phyloP scores from a whole-genome alignment of 257 asterid species.

The Phtheirospermum japonicum region DNA sequence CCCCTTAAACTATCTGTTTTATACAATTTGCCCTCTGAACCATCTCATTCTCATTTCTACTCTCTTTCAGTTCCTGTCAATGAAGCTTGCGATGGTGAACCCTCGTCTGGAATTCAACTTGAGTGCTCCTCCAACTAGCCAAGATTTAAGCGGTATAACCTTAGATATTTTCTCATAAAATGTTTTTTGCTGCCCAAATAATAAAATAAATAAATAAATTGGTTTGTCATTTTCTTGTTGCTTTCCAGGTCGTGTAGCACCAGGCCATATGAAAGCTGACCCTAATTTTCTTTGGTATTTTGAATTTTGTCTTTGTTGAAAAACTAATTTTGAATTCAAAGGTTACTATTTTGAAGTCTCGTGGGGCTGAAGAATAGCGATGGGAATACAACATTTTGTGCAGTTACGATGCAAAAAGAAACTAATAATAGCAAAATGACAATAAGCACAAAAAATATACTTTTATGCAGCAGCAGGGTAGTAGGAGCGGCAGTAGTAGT shows the following conservation, averaged over 20 bases:
- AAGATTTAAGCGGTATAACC: slow-evolving; percentile 58
- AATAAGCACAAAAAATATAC: not conserved
- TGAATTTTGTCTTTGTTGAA: too few relatives aligned
- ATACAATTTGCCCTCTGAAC: too few relatives aligned
- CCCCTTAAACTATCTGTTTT: not conserved
- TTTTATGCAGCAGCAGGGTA: not conserved
- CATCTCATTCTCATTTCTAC: slow-evolving; percentile 17
- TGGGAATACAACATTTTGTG: slow-evolving; percentile 1
- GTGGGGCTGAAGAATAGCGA: too few relatives aligned
- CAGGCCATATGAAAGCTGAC: slow-evolving; percentile 62
- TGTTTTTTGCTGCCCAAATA: too few relatives aligned
- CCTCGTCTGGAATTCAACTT: slow-evolving; percentile 70
- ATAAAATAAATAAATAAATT: not conserved
- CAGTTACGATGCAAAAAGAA: not conserved
- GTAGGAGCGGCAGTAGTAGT: too few relatives aligned
- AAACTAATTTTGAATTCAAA: too few relatives aligned
- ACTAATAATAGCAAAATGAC: not conserved
- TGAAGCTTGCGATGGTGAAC: slow-evolving; percentile 97
- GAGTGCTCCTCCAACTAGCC: slow-evolving; percentile 44
- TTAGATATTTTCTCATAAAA: not conserved
- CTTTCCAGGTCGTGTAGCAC: slow-evolving; percentile 48
- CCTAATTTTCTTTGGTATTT: slow-evolving; percentile 32
- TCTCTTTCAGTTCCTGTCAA: slow-evolving; percentile 76
- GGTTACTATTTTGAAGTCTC: too few relatives aligned
- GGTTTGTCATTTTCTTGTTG: slow-evolving; percentile 8